Base-by-base conservation (phyloP, 176 grass and related monocot genomes). In the Eleusine coracana region DNA sequence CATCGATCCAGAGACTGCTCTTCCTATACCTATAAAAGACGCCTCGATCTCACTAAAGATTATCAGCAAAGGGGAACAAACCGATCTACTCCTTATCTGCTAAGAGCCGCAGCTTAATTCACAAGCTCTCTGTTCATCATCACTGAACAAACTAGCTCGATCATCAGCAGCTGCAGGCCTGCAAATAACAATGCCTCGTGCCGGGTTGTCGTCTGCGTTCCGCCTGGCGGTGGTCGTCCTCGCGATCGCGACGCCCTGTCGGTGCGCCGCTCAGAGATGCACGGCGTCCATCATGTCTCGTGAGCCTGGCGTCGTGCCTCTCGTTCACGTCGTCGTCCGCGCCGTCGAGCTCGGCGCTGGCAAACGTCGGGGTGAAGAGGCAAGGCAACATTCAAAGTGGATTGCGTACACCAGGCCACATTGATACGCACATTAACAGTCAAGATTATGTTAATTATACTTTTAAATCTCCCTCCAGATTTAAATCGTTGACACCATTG, bases 231-330 rank as follows among this genome's bases (percentile, higher is more conserved):
- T 1, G n/a, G 69, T 12, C 1, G 42, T n/a, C 41, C 42, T 29
- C n/a, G 69, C 11, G 44, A 11, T 6, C 0, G 70, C n/a, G 70
- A 21, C 44, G 44, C 44, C 70, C 5, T 6, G 39, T 6, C 44
- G 70, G 70, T 72, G 23, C 70, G 25, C 70, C 44, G 70, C 70
- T 23, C 70, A 72, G 70, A 15, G 44, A 44, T 72, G 70, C 44
- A 10, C 44, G 70, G 0, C 1, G 45, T 72, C 70, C 39, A 49
- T 72, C 25, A 25, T 25, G 25, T 25, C 25, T 25, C 13, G 1
- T 72, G 8, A 72, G 70, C 44, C 45, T 72, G 44, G 12, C 70
- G 44, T 44, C 70, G 42, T 72, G 70, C 70, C 70, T 72, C 44
- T 72, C 70, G 12, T 72, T 72, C 70, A 50, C 70, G 21, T 5